Percentiles rank a stretch among this genome's conserved stretches.
phyloP scores from a whole-genome alignment of 208 protist species.

The Trypanosoma theileri region DNA sequence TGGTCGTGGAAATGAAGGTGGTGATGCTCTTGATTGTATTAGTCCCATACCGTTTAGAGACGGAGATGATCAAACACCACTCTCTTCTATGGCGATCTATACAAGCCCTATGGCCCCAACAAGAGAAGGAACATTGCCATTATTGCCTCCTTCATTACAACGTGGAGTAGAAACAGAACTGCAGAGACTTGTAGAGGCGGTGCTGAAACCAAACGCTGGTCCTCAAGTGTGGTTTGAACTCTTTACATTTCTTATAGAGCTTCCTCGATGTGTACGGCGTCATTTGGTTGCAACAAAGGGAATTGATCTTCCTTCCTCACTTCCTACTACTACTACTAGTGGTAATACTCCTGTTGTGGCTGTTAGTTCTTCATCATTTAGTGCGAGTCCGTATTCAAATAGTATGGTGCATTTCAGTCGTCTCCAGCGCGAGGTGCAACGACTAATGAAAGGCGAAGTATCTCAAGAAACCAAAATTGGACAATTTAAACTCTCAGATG shows the following conservation, averaged over 20 bases:
- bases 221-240: conserved; percentile 18
- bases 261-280: conserved; percentile 10
- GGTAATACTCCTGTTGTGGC: too few relatives aligned
- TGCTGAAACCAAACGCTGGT: background rate
- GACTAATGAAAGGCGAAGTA: conserved; percentile 8
- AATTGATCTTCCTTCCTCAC: background rate
- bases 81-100: conserved; percentile 2
- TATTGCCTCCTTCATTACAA: conserved; percentile 14
- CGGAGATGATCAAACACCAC: conserved; percentile 11
- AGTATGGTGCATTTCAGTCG: background rate
- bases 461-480: background rate
- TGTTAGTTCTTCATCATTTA: background rate
- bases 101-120: background rate
- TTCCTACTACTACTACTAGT: background rate
- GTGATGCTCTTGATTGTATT: conserved; percentile 15
- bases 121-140: background rate
- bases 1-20: background rate
- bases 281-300: background rate
- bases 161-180: conserved; percentile 10
- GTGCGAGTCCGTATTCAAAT: background rate
- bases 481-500: conserved; percentile 7
- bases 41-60: conserved; percentile 17
- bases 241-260: conserved; percentile 16
- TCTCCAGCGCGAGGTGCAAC: conserved; percentile 10
- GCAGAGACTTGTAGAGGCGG: background rate